phyloP scores from a whole-genome alignment of 2,329 filamentous ascomycete genomes.

The Paecilomyces variotii region DNA sequence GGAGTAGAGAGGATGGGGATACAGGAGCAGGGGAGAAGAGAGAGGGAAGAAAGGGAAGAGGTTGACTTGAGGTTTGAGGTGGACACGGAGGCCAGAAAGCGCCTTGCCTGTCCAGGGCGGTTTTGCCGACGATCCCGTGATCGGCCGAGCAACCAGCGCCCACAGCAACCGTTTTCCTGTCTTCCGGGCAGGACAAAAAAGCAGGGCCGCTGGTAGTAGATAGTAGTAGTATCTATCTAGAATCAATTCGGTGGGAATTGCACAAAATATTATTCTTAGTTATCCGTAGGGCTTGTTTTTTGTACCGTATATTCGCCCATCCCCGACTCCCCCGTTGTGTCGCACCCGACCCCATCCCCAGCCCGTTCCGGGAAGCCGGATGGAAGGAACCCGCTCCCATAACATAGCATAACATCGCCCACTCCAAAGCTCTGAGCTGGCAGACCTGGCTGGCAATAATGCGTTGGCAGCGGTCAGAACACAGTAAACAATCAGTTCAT shows the following conservation, averaged over 20 bases:
- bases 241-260: no score
- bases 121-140: slow-evolving; percentile 37
- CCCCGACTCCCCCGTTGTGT: background rate
- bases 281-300: no score
- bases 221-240: no score
- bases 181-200: no score
- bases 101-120: slow-evolving; percentile 35
- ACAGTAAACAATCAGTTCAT: background rate
- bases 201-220: no score
- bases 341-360: background rate
- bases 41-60: slow-evolving; percentile 22
- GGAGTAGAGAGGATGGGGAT: slow-evolving; percentile 18
- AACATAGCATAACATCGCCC: background rate
- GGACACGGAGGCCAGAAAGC: slow-evolving; percentile 23
- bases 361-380: background rate
- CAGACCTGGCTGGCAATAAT: background rate
- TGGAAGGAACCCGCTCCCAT: background rate
- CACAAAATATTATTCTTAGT: no score
- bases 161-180: background rate
- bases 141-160: slow-evolving; percentile 24
- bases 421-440: background rate
- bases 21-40: slow-evolving; percentile 18
- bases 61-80: slow-evolving; percentile 15
- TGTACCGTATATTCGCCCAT: no score
- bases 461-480: background rate